Conservation (phyloP, 495 filamentous ascomycete species). For the Neurospora sp. region DNA sequence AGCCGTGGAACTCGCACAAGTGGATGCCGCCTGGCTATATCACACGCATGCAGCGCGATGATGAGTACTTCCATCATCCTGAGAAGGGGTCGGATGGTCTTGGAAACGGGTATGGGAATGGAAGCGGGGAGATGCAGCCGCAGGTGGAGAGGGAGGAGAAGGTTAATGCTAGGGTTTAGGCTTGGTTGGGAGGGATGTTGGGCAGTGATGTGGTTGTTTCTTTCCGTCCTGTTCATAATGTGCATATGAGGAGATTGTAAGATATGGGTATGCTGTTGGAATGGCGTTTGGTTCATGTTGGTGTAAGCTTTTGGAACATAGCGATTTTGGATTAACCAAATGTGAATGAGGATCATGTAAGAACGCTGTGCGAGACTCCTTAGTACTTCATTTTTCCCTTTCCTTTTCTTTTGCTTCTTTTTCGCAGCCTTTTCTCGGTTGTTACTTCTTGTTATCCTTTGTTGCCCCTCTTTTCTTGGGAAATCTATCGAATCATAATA, state of each 20-base stretch:
- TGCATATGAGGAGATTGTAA: neutral
- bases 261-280: neutral
- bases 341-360: neutral
- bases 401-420: neutral
- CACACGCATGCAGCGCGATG: constrained; percentile 18
- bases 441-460: too few relatives aligned
- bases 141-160: neutral
- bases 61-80: constrained; percentile 5
- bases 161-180: neutral
- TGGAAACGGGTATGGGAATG: neutral
- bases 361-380: neutral
- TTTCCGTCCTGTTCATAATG: neutral
- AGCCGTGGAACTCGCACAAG: constrained; percentile 52
- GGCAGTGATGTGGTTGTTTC: too few relatives aligned
- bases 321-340: neutral
- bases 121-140: neutral
- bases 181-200: neutral
- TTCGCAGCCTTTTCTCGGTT: too few relatives aligned
- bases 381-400: neutral
- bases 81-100: constrained; percentile 1
- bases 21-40: constrained; percentile 46
- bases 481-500: too few relatives aligned
- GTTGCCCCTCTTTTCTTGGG: too few relatives aligned
- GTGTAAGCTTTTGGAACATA: neutral
- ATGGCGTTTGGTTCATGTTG: neutral